phyloP scores from a whole-genome alignment of 1,284 basidiomycete genomes.

The Marasmius oreades region DNA sequence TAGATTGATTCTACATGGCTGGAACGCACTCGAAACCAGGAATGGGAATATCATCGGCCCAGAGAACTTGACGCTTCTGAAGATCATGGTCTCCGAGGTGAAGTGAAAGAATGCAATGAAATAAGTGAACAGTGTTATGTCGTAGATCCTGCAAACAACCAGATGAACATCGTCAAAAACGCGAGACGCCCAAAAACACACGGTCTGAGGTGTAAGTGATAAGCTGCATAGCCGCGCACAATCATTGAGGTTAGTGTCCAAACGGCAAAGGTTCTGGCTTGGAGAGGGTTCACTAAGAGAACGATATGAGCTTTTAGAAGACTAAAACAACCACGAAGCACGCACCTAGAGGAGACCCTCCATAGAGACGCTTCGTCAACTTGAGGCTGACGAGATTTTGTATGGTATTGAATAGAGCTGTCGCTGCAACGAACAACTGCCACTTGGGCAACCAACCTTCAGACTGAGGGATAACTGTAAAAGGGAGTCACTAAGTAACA shows the following conservation, averaged over 20 bases:
- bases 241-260: slow-evolving; percentile 87
- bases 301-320: slow-evolving; percentile 6
- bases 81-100: slow-evolving; percentile 81
- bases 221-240: slow-evolving; percentile 82
- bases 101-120: slow-evolving; percentile 91
- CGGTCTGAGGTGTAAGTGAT: slow-evolving; percentile 79
- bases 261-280: slow-evolving; percentile 82
- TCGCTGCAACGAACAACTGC: slow-evolving; percentile 76
- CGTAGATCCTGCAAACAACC: slow-evolving; percentile 66
- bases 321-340: not conserved
- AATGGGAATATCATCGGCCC: slow-evolving; percentile 73
- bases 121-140: slow-evolving; percentile 86
- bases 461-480: slow-evolving; percentile 53
- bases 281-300: slow-evolving; percentile 73
- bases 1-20: not conserved
- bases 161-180: slow-evolving; percentile 12
- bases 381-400: slow-evolving; percentile 81
- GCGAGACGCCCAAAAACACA: slow-evolving; percentile 38
- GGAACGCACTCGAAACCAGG: slow-evolving; percentile 79
- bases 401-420: slow-evolving; percentile 80
- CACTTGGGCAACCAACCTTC: slow-evolving; percentile 80
- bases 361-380: slow-evolving; percentile 77
- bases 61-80: slow-evolving; percentile 70
- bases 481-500: too few relatives aligned
- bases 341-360: slow-evolving; percentile 40